Conservation (phyloP, 2,329 filamentous ascomycete genomes). For the Aspergillus ochraceus region DNA sequence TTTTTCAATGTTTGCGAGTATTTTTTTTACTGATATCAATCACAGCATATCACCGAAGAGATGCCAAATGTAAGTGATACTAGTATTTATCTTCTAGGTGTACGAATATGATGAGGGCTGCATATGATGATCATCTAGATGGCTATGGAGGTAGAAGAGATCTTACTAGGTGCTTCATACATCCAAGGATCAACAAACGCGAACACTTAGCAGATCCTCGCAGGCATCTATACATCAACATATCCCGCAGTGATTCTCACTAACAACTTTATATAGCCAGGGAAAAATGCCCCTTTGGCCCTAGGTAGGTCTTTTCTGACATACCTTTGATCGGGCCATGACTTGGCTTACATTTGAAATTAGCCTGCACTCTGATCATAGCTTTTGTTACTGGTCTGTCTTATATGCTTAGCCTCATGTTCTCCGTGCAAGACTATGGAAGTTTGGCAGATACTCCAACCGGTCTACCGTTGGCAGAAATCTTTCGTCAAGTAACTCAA, state of each 20-base stretch:
- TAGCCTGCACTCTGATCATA: conserved; percentile 49
- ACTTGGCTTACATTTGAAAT: neutral
- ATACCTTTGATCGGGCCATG: neutral
- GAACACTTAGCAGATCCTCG: too few species aligned
- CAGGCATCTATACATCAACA: too few species aligned
- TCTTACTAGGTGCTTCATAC: too few species aligned
- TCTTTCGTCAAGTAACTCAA: conserved; percentile 61
- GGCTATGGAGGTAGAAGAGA: too few species aligned
- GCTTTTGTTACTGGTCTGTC: conserved; percentile 52
- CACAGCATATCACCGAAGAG: conserved; percentile 52
- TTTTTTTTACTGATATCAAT: neutral
- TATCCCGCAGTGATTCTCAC: too few species aligned
- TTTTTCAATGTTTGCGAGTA: neutral
- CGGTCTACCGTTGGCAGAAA: conserved; percentile 64
- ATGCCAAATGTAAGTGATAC: conserved; percentile 47
- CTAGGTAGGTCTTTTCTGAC: conserved; percentile 25
- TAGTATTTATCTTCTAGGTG: neutral
- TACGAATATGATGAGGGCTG: too few species aligned
- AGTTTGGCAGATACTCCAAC: conserved; percentile 38
- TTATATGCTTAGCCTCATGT: conserved; percentile 56
- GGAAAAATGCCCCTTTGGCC: conserved; percentile 32
- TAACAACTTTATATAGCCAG: conserved; percentile 22
- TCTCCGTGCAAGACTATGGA: conserved; percentile 51
- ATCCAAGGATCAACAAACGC: too few species aligned
- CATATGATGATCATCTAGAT: too few species aligned